Conservation (phyloP, 1,284 basidiomycete genomes). For the Bondarzewia mesenterica region DNA sequence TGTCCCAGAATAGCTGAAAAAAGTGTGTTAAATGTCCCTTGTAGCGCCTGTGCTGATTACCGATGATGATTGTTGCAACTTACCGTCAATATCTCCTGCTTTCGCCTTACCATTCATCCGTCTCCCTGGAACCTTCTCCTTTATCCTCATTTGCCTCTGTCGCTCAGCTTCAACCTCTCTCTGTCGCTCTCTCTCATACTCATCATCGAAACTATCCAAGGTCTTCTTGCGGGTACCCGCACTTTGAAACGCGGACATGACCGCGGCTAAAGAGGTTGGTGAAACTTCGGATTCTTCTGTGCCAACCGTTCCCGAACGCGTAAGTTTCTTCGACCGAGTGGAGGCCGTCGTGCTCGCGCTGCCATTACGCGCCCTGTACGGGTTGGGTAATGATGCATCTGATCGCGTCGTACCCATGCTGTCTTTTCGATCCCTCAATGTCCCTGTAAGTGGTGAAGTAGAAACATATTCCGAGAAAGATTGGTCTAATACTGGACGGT, state of each 20-base stretch:
- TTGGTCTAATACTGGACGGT: slow-evolving; percentile 22
- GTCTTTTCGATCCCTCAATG: slow-evolving; percentile 21
- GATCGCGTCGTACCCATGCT: slow-evolving; percentile 17
- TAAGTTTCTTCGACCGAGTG: slow-evolving; percentile 7
- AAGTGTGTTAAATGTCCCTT: too few relatives aligned
- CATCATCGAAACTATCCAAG: slow-evolving; percentile 41
- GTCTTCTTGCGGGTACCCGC: slow-evolving; percentile 50
- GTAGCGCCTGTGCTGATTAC: slow-evolving; percentile 9
- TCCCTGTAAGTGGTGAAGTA: slow-evolving; percentile 18
- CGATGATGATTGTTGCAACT: slow-evolving; percentile 21
- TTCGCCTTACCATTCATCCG: slow-evolving; percentile 43
- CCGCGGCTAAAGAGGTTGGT: slow-evolving; percentile 43
- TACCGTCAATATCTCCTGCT: slow-evolving; percentile 73
- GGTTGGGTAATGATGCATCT: slow-evolving; percentile 14
- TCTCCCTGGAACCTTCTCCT: slow-evolving; percentile 55
- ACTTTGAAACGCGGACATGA: slow-evolving; percentile 60
- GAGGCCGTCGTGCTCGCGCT: slow-evolving; percentile 12
- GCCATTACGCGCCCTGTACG: slow-evolving; percentile 15
- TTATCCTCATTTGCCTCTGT: slow-evolving; percentile 53
- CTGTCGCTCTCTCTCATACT: slow-evolving; percentile 43
- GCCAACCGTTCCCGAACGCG: slow-evolving; percentile 8
- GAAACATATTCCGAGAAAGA: slow-evolving; percentile 23
- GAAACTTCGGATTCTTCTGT: slow-evolving; percentile 15
- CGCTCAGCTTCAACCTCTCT: slow-evolving; percentile 53
- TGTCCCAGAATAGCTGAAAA: slow-evolving; percentile 70